These are phyloP conservation scores for Stephanodiscus triporus DNA, from an alignment of 108 stramenopile genomes.

Conservation along the genomic window DNA sequence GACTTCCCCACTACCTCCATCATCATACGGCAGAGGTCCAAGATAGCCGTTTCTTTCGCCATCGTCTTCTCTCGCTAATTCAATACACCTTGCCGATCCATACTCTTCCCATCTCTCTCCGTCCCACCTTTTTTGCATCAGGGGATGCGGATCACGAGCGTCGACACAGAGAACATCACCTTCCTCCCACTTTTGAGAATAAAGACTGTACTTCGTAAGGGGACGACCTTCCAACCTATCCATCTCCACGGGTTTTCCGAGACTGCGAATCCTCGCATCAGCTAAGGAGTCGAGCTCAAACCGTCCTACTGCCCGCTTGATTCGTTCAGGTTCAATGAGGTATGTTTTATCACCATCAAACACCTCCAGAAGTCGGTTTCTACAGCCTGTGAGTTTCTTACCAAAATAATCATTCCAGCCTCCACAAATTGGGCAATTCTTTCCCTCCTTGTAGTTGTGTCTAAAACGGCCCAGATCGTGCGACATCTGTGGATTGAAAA, in stretches of 20 bases:
- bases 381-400: constrained; percentile 23
- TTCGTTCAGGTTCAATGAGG: constrained; percentile 59
- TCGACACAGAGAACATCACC: constrained; percentile 54
- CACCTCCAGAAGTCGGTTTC: constrained; percentile 45
- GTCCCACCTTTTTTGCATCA: constrained; percentile 41
- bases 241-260: constrained; percentile 41
- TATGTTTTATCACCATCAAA: constrained; percentile 21
- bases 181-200: constrained; percentile 43
- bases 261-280: background rate
- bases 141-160: constrained; percentile 54
- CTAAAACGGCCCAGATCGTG: constrained; percentile 58
- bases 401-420: constrained; percentile 44
- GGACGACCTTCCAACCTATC: constrained; percentile 42
- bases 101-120: constrained; percentile 39
- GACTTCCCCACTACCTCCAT: background rate
- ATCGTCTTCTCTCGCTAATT: constrained; percentile 28
- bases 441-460: constrained; percentile 37
- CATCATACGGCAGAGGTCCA: constrained; percentile 46
- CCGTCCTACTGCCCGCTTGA: constrained; percentile 33
- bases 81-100: constrained; percentile 44
- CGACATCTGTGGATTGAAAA: constrained; percentile 17
- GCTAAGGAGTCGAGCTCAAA: constrained; percentile 8
- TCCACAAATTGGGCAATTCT: constrained; percentile 53
- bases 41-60: constrained; percentile 52
- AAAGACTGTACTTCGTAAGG: constrained; percentile 40